A percentile compares a stretch with the other conserved stretches of the same genome.
phyloP scores from a whole-genome alignment of 78 protist species.

The Monosiga brevicollis region DNA sequence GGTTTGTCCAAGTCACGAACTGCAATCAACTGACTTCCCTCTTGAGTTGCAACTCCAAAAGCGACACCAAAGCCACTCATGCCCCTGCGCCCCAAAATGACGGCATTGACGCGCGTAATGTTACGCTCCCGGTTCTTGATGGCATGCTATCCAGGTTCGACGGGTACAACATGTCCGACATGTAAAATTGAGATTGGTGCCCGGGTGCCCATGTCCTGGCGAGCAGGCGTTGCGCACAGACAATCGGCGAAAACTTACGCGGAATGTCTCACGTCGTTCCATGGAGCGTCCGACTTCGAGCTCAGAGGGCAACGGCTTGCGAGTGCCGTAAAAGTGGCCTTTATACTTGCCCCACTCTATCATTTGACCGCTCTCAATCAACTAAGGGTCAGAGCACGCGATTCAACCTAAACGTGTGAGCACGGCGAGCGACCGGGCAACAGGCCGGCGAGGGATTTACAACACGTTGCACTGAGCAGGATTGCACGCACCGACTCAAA shows the following conservation, averaged over 20 bases:
- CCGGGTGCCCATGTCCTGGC: too few species aligned
- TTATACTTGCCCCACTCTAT: background rate
- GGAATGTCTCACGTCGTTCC: background rate
- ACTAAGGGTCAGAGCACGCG: background rate
- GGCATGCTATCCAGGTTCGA: background rate
- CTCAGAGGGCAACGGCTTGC: background rate
- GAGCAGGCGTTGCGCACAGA: too few species aligned
- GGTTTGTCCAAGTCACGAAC: too few species aligned
- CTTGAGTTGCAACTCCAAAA: background rate
- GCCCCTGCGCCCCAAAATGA: background rate
- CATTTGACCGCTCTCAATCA: background rate
- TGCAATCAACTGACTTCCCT: too few species aligned
- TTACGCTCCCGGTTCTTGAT: background rate
- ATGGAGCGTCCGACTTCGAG: background rate
- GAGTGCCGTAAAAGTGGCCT: background rate
- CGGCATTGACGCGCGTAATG: background rate
- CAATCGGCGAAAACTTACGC: too few species aligned
- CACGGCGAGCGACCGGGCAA: too few species aligned
- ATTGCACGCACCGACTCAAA: background rate
- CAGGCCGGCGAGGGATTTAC: too few species aligned
- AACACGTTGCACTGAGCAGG: too few species aligned
- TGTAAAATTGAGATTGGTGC: too few species aligned
- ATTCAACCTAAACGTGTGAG: too few species aligned
- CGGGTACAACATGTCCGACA: too few species aligned
- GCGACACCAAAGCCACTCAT: background rate